Base-by-base conservation (phyloP, 192 early-diverging fungal genomes). In the Radiomyces spectabilis region DNA sequence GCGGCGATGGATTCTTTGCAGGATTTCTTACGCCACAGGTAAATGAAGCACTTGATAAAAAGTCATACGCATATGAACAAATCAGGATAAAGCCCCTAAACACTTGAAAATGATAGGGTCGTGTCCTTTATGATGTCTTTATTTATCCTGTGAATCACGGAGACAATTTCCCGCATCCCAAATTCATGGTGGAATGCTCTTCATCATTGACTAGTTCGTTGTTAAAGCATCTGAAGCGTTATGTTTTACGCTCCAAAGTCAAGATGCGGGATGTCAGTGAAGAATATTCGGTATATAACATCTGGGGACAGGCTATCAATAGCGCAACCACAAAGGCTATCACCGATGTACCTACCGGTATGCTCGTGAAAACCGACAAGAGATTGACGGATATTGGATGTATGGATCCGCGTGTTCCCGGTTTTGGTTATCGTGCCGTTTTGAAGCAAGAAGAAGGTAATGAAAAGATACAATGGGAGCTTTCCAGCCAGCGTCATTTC, bases 121-220 rank as follows among this genome's bases (percentile, higher is more conserved):
- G 95, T 31, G 71, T 95, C 25, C 66, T 98, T 12, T 89, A 77
- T 43, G 95, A 98, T 61, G 84, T 83, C 19, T 94, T 98, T 55
- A 79, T 98, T 19, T 88, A 95, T 66, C 87, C 87, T 3, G 51
- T 71, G 21, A 86, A 88, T 67, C 42, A 46, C 0, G 74, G 73
- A 9, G 63, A 53, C 25, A 75, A 78, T 22, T 85, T 86, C 34
- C 80, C 82, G 29, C 82, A 85, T 40, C 80, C 83, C 1, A 71
- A 61, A 30, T 93, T 77, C 60, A 57, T 95, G 27, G 68, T 97
- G 18, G 93, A 97, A 42, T 82, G 80, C 19, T 87, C 89, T 53
- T 67, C 75, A n/a, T 66, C 67, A 3, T 76, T 63, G 9, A 63
- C 72, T 13, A 63, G 57, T 5, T 61, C 59, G 9, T 58, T 96